phyloP scores from a whole-genome alignment of 768 basidiomycete genomes.

The Tricholoma furcatifolium region DNA sequence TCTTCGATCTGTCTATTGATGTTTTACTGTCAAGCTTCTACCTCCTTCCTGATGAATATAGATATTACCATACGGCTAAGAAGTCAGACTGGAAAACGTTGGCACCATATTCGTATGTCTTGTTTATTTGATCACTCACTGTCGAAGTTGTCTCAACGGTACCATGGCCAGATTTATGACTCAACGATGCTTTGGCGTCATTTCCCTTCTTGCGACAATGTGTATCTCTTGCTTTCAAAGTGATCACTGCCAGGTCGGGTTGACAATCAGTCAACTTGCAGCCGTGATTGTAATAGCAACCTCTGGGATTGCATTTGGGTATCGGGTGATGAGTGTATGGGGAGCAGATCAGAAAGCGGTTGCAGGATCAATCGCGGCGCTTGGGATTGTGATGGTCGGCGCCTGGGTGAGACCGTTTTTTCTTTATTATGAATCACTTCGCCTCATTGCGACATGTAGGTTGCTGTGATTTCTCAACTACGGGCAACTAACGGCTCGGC shows the following conservation, averaged over 20 bases:
- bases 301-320: conserved; percentile 13
- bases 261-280: conserved; percentile 4
- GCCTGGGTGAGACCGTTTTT: conserved; percentile 7
- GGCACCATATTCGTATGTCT: conserved; percentile 11
- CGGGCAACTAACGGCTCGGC: conserved; percentile 1
- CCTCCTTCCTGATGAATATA: conserved; percentile 16
- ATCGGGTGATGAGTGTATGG: conserved; percentile 10
- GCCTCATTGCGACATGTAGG: not conserved
- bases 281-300: conserved; percentile 4
- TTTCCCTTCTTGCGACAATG: conserved; percentile 12
- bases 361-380: not conserved
- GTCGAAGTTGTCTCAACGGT: not conserved
- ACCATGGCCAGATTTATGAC: conserved; percentile 4
- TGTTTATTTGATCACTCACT: not conserved
- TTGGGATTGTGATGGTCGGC: conserved; percentile 8
- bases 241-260: conserved; percentile 10
- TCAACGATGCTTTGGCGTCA: conserved; percentile 12
- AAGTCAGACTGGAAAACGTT: conserved; percentile 11
- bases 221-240: conserved; percentile 14
- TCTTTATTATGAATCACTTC: not conserved
- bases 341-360: not conserved
- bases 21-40: conserved; percentile 2
- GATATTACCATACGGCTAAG: conserved; percentile 7
- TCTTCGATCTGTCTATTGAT: not conserved
- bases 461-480: conserved; percentile 9